phyloP scores from a whole-genome alignment of 108 stramenopile genomes.

The Aurantiochytrium sp. region DNA sequence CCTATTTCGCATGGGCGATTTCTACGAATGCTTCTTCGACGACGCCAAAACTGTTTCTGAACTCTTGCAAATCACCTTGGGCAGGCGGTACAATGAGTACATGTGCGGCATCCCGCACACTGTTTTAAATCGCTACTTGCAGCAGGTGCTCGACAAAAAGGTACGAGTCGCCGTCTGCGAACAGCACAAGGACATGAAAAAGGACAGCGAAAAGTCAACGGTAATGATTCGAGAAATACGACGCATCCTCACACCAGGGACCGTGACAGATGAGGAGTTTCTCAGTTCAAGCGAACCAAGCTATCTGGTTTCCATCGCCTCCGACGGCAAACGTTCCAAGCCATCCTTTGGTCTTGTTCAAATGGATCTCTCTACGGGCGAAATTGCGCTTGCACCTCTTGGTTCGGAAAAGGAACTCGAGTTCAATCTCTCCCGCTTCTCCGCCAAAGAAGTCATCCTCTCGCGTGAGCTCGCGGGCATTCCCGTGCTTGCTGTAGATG shows the following conservation, averaged over 20 bases:
- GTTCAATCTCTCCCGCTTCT: background rate
- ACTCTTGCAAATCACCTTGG: background rate
- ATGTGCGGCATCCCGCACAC: conserved; percentile 7
- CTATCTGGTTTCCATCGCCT: background rate
- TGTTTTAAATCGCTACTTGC: background rate
- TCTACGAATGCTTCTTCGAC: background rate
- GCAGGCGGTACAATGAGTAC: background rate
- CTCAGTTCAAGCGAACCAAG: background rate
- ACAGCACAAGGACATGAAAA: background rate
- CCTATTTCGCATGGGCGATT: conserved; percentile 3
- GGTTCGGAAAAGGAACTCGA: background rate
- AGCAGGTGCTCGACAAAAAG: background rate
- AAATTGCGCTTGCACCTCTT: background rate
- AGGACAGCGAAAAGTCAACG: background rate
- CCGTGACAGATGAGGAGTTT: background rate
- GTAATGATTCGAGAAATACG: background rate
- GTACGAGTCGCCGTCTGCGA: background rate
- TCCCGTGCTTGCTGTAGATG: background rate
- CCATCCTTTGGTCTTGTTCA: background rate
- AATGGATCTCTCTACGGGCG: background rate
- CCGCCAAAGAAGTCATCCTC: background rate
- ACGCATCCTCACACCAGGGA: background rate
- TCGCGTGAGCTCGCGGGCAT: background rate
- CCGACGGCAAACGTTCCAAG: background rate
- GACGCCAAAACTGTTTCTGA: background rate